Evolutionary conservation across 2,329 filamentous ascomycete genomes (phyloP).

Genomic region (Amauroascus verrucosus): DNA sequence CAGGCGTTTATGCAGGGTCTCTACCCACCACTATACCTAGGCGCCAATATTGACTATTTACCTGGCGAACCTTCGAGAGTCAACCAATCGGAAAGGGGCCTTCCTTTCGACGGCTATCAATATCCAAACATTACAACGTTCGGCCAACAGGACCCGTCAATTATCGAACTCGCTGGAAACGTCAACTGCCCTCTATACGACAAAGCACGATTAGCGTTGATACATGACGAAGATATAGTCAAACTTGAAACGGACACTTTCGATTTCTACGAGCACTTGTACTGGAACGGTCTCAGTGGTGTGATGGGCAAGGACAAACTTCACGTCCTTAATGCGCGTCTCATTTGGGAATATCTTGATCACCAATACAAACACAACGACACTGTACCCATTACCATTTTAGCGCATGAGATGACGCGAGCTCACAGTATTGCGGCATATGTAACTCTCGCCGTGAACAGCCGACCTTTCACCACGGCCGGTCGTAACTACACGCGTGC

Average conservation of each 20-base stretch:
- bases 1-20: slow-evolving; percentile 54
- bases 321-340: slow-evolving; percentile 43
- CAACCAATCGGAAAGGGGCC: slow-evolving; percentile 38
- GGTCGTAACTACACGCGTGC: background rate
- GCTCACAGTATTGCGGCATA: slow-evolving; percentile 42
- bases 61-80: slow-evolving; percentile 32
- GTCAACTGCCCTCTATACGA: slow-evolving; percentile 35
- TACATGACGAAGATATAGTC: slow-evolving; percentile 33
- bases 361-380: slow-evolving; percentile 46
- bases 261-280: slow-evolving; percentile 40
- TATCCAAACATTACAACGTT: slow-evolving; percentile 43
- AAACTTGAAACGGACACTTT: slow-evolving; percentile 22
- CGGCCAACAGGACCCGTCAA: slow-evolving; percentile 39
- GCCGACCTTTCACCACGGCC: background rate
- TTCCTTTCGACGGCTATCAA: slow-evolving; percentile 48
- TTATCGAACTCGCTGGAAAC: slow-evolving; percentile 43
- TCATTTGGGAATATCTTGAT: slow-evolving; percentile 47
- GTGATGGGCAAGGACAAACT: slow-evolving; percentile 32
- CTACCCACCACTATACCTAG: slow-evolving; percentile 42
- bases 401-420: slow-evolving; percentile 24
- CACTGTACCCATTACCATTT: slow-evolving; percentile 28
- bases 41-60: slow-evolving; percentile 26
- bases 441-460: slow-evolving; percentile 21
- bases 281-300: slow-evolving; percentile 35
- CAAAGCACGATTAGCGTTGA: slow-evolving; percentile 33